Conservation (phyloP, 129 eudicot species). For the Scalesia atractyloides region DNA sequence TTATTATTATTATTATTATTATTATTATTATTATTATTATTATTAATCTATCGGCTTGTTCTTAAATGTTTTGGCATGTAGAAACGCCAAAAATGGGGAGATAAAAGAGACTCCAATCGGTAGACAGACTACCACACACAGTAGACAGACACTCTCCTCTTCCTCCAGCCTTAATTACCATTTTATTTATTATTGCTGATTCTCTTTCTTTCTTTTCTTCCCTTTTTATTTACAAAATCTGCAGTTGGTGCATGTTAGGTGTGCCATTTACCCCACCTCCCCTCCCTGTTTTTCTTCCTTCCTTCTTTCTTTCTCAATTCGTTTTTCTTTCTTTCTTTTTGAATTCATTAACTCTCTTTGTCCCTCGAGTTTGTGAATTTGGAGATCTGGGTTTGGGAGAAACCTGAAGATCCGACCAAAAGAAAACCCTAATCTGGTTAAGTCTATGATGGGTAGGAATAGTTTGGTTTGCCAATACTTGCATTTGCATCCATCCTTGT, state of each 20-base stretch:
- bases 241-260: conserved; percentile 22
- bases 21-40: no score
- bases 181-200: background rate
- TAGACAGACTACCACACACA: conserved; percentile 10
- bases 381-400: no score
- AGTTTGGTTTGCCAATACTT: conserved; percentile 61
- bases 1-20: no score
- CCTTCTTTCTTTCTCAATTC: background rate
- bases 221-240: conserved; percentile 17
- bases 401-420: no score
- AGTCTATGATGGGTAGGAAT: conserved; percentile 47
- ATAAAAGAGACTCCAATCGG: background rate
- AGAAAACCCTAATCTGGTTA: conserved; percentile 32
- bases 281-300: no score
- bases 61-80: background rate
- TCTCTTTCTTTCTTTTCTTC: background rate
- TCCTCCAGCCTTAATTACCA: background rate
- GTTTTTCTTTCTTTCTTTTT: no score
- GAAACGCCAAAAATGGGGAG: conserved; percentile 7
- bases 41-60: background rate
- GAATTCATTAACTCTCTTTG: no score
- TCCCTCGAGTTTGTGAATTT: no score
- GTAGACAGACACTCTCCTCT: background rate
- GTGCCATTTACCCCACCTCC: background rate
- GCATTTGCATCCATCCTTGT: conserved; percentile 68